Base-by-base conservation (phyloP, 1,284 basidiomycete species). In the Salmacisia buchloeana region DNA sequence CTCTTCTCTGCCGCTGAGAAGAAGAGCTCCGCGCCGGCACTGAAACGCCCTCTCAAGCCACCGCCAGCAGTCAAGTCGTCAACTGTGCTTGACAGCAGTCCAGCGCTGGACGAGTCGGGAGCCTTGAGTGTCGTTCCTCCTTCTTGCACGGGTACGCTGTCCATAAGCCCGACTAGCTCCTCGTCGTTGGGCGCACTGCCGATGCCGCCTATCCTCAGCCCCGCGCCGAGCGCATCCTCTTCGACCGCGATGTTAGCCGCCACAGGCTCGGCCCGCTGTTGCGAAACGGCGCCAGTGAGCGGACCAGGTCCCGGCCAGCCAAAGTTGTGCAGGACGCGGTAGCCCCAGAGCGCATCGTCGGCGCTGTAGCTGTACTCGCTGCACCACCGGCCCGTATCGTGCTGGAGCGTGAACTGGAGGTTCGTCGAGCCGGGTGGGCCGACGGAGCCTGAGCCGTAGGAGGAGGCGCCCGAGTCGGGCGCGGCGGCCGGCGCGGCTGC, bases 291-390 rank as follows among this genome's bases (percentile, higher is more conserved):
- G 36, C 10, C 10, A 39, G 36, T n/a, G n/a, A 39, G 10, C 10
- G 33, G 12, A 33, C 10, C 23, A 21, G 35, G 5, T 23, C 58
- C 58, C n/a, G 58, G n/a, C 36, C 18, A 25, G 5, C 68, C 92
- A 82, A 97, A 97, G 79, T 97, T 96, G 78, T 94, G 92, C 64
- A 97, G 83, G n/a, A 92, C 85, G 7, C 91, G 85, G 23, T 92
- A 80, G 7, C 94, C 94, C 84, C 89, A 90, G 88, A 98, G 92
- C 12, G 83, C 88, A 76, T 97, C 94, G 71, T 94, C 90, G 0
- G 91, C 89, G 67, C 91, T 94, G 84, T 91, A 97, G 13, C 89
- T 91, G 76, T 96, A 97, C 80, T 97, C 94, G 2, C 90, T 89
- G 68, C 90, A 92, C 87, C 91, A 94, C 69, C 89, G 86, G 0